phyloP scores from a whole-genome alignment of 116 monocot species.

The Iris pallida region DNA sequence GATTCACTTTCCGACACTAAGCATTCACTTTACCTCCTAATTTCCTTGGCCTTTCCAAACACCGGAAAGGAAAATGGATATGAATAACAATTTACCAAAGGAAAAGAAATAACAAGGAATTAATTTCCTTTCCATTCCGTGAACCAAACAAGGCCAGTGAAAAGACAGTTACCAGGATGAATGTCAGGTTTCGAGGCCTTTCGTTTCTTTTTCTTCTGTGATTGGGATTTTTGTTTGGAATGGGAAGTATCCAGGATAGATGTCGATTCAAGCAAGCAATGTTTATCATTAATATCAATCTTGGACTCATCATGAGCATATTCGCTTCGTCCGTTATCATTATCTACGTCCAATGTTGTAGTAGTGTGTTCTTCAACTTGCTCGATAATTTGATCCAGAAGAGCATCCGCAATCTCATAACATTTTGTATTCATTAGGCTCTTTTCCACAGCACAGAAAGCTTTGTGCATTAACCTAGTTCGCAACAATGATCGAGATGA shows the following conservation, averaged over 20 bases:
- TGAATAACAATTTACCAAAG: no score
- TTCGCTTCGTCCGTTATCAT: neutral
- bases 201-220: neutral
- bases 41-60: no score
- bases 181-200: neutral
- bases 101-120: no score
- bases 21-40: no score
- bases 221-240: neutral
- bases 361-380: neutral
- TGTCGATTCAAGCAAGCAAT: neutral
- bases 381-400: slow-evolving; percentile 1
- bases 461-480: neutral
- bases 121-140: no score
- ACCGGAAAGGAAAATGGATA: no score
- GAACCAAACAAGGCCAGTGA: no score
- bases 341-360: neutral
- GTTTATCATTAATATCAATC: neutral
- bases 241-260: neutral
- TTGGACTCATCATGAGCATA: neutral
- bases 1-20: no score
- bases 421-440: neutral
- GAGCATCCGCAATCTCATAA: slow-evolving; percentile 1
- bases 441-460: slow-evolving; percentile 3
- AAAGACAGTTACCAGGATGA: neutral
- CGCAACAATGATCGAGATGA: neutral